Evolutionary conservation across 2,329 filamentous ascomycete genomes (phyloP).

Genomic region (Rhytidhysteron rufulum): DNA sequence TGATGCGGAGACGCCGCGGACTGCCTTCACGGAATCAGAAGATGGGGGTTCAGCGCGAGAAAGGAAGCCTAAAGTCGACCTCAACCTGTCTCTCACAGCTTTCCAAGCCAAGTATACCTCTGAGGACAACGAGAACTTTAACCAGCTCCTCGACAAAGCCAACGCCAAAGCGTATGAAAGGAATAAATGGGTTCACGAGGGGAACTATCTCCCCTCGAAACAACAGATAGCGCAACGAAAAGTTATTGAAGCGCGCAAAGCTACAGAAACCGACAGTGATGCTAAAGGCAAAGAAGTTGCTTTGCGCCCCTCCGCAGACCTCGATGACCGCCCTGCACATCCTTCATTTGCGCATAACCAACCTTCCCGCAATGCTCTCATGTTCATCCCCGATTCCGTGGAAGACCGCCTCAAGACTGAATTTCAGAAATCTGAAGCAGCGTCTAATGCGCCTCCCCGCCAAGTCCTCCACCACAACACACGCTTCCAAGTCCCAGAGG

Average conservation of each 20-base stretch:
- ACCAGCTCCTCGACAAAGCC: conserved; percentile 83
- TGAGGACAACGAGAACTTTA: conserved; percentile 97
- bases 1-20: conserved; percentile 66
- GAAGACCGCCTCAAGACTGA: conserved; percentile 56
- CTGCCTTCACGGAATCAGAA: conserved; percentile 46
- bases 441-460: conserved; percentile 72
- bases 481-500: conserved; percentile 57
- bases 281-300: conserved; percentile 35
- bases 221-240: conserved; percentile 65
- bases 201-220: conserved; percentile 72
- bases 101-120: conserved; percentile 95
- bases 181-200: conserved; percentile 83
- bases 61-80: conserved; percentile 57
- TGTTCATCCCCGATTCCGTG: conserved; percentile 72
- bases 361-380: conserved; percentile 72
- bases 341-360: conserved; percentile 65
- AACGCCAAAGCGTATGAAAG: conserved; percentile 81
- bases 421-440: conserved; percentile 63
- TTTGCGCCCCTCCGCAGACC: conserved; percentile 58
- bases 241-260: conserved; percentile 57
- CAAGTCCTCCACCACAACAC: conserved; percentile 79
- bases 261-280: conserved; percentile 6
- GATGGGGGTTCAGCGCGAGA: conserved; percentile 25
- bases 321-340: conserved; percentile 70
- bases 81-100: conserved; percentile 73